A percentile compares a stretch with the other conserved stretches of the same genome.
Evolutionary conservation across 2,329 filamentous ascomycete species (phyloP).

Genomic region (Aureobasidium lini): DNA sequence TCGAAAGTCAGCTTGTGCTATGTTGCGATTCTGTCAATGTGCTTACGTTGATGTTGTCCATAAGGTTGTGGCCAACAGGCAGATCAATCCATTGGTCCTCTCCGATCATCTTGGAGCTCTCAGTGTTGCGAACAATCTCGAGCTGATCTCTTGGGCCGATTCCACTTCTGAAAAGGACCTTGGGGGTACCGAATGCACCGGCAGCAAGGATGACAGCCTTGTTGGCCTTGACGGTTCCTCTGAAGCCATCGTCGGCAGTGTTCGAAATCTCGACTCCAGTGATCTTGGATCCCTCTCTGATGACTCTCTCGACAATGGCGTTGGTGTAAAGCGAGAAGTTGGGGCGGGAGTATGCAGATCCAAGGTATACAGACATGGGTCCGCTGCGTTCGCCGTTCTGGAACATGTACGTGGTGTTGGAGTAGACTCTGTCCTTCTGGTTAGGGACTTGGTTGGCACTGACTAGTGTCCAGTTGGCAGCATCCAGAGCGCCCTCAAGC

Average conservation of each 20-base stretch:
- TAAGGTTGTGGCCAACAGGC: conserved; percentile 12
- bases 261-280: conserved; percentile 30
- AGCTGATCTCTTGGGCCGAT: conserved; percentile 11
- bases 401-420: conserved; percentile 43
- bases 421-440: conserved; percentile 43
- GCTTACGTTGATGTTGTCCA: conserved; percentile 11
- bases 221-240: conserved; percentile 2
- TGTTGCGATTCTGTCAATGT: too few species aligned
- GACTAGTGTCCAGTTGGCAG: conserved; percentile 41
- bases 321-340: conserved; percentile 42
- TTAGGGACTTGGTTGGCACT: conserved; percentile 40
- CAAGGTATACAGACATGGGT: conserved; percentile 43
- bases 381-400: conserved; percentile 44
- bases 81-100: conserved; percentile 13
- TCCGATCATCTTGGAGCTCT: conserved; percentile 7
- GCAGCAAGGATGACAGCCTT: conserved; percentile 7
- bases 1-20: too few species aligned
- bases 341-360: conserved; percentile 33
- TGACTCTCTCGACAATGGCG: conserved; percentile 37
- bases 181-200: conserved; percentile 13
- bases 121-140: conserved; percentile 4
- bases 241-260: neutral
- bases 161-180: conserved; percentile 9
- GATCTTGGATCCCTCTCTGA: conserved; percentile 34
- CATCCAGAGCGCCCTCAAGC: conserved; percentile 41